Conservation (phyloP, 2,329 filamentous ascomycete species). For the Ceratocystis ficicola region DNA sequence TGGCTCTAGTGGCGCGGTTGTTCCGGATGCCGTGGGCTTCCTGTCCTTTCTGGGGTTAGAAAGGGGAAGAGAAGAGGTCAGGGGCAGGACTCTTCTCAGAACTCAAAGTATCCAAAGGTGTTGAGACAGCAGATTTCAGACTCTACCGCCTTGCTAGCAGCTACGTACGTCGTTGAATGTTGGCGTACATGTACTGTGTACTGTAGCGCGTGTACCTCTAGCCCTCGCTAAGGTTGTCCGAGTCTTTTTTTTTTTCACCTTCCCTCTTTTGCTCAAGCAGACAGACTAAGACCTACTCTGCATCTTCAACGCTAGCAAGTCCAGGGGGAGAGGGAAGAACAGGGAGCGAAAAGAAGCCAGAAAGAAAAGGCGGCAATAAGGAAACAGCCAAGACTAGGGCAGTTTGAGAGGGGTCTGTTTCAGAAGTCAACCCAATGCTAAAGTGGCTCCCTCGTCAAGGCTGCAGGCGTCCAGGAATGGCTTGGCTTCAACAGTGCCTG, state of each 20-base stretch:
- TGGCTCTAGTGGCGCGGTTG: no score
- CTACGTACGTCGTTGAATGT: no score
- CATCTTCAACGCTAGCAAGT: not conserved
- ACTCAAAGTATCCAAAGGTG: no score
- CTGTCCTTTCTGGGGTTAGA: no score
- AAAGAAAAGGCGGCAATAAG: constrained; percentile 2
- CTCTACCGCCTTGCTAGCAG: no score
- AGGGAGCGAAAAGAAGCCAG: not conserved
- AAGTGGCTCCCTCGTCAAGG: constrained; percentile 10
- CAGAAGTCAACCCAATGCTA: constrained; percentile 14
- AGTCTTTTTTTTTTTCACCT: not conserved
- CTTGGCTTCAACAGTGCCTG: constrained; percentile 13
- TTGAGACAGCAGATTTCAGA: no score
- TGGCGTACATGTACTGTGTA: not conserved
- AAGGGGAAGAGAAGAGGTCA: no score
- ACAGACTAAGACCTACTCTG: not conserved
- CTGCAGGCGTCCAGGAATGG: constrained; percentile 17
- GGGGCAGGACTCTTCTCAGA: no score
- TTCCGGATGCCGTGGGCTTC: no score
- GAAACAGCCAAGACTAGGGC: not conserved
- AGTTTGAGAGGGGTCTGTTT: constrained; percentile 7
- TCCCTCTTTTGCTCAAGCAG: not conserved
- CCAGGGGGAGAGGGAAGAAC: not conserved
- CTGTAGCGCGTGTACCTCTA: no score
- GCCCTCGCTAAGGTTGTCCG: not conserved